Evolutionary conservation across 768 basidiomycete species (phyloP).

Genomic region (Termitomyces sp.): DNA sequence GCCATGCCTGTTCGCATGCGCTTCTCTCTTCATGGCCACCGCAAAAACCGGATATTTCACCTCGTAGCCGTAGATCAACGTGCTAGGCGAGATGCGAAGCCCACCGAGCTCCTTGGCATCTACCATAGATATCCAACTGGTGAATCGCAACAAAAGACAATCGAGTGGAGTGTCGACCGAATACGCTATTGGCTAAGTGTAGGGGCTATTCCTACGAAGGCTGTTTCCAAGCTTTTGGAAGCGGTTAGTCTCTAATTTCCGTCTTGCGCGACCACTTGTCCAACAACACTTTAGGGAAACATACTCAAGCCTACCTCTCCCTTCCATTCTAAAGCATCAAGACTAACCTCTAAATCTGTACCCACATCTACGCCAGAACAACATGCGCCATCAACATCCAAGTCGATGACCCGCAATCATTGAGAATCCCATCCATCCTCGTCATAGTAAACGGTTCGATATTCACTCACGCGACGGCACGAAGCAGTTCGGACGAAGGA

Average conservation of each 20-base stretch:
- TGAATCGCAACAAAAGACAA: conserved; percentile 57
- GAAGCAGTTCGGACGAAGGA: background rate
- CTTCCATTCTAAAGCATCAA: conserved; percentile 41
- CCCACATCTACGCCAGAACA: background rate
- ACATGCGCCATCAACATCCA: background rate
- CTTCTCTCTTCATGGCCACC: conserved; percentile 75
- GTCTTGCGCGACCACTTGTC: background rate
- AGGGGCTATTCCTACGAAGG: conserved; percentile 79
- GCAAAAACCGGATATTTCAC: conserved; percentile 76
- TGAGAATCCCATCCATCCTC: background rate
- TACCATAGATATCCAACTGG: conserved; percentile 67
- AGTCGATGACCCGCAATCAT: background rate
- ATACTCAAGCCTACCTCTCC: conserved; percentile 55
- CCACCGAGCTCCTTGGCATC: conserved; percentile 82
- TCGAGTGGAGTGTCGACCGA: conserved; percentile 89
- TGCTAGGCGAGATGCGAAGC: conserved; percentile 75
- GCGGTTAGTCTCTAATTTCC: conserved; percentile 52
- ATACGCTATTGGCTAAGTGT: conserved; percentile 87
- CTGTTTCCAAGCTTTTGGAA: conserved; percentile 73
- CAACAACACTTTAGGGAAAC: conserved; percentile 46
- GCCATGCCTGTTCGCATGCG: conserved; percentile 86
- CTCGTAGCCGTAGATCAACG: conserved; percentile 79
- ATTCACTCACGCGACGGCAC: background rate
- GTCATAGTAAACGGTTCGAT: background rate
- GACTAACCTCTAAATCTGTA: background rate